phyloP scores from a whole-genome alignment of 768 basidiomycete species.

The Gymnopilus dilepis region DNA sequence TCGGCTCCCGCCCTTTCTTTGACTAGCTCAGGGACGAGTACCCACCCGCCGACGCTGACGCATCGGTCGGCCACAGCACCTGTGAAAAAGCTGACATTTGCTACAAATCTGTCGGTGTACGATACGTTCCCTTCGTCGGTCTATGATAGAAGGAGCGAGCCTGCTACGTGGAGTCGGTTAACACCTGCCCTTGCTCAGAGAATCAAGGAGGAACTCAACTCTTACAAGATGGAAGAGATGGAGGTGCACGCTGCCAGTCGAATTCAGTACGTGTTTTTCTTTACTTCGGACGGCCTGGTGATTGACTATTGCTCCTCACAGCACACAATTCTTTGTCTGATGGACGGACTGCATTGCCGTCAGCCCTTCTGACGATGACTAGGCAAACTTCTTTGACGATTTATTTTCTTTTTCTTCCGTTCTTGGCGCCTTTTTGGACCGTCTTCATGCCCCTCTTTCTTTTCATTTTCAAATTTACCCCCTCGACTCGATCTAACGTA shows the following conservation, averaged over 20 bases:
- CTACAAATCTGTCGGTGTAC: conserved; percentile 91
- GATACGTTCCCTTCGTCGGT: conserved; percentile 42
- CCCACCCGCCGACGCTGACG: conserved; percentile 53
- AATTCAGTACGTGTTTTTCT: conserved; percentile 70
- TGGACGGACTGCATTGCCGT: not conserved
- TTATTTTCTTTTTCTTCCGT: not conserved
- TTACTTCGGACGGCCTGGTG: not conserved
- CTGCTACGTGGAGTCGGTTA: conserved; percentile 94
- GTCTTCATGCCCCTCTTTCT: conserved; percentile 53
- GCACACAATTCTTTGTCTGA: conserved; percentile 91
- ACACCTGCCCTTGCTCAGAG: conserved; percentile 94
- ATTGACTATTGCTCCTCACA: conserved; percentile 31
- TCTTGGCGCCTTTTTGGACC: conserved; percentile 9
- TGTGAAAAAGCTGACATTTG: conserved; percentile 82
- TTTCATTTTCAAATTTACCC: conserved; percentile 63
- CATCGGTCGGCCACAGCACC: conserved; percentile 77
- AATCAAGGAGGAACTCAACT: conserved; percentile 98
- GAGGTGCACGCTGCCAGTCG: conserved; percentile 94
- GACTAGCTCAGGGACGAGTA: conserved; percentile 36
- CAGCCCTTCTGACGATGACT: not conserved
- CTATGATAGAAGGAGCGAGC: conserved; percentile 95
- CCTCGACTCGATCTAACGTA: conserved; percentile 91
- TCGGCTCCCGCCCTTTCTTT: conserved; percentile 87
- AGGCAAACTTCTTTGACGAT: conserved; percentile 1
- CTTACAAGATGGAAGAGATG: conserved; percentile 99